A percentile compares a stretch with the other conserved stretches of the same genome.
phyloP scores from a whole-genome alignment of 345 rosid genomes.

The Linum tenue region DNA sequence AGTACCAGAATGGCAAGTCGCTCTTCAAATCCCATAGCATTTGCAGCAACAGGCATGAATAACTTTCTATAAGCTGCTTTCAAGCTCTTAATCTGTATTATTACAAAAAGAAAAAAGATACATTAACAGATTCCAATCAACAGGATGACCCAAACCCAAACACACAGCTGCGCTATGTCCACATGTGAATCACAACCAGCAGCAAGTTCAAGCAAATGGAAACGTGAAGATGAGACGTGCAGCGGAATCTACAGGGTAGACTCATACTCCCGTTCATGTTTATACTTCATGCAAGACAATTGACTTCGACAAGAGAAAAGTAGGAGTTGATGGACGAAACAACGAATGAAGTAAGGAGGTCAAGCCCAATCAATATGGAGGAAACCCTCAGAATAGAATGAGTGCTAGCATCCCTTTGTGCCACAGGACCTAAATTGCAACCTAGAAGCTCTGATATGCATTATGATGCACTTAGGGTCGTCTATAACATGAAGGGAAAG shows the following conservation, averaged over 20 bases:
- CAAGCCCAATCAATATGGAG: background rate
- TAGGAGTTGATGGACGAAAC: background rate
- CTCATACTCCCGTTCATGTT: constrained; percentile 7
- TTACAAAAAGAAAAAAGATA: constrained; percentile 17
- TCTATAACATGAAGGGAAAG: too few relatives aligned
- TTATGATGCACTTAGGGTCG: too few relatives aligned
- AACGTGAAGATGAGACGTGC: background rate
- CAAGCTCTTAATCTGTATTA: constrained; percentile 58
- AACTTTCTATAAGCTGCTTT: constrained; percentile 71
- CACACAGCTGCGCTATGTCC: background rate
- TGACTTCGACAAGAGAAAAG: background rate
- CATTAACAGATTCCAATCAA: constrained; percentile 1
- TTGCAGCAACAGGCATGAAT: constrained; percentile 54
- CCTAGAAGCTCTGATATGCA: background rate
- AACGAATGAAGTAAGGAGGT: background rate
- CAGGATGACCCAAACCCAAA: background rate
- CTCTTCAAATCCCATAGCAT: constrained; percentile 44
- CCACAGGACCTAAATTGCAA: too few relatives aligned
- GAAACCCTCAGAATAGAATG: background rate
- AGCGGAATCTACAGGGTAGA: background rate
- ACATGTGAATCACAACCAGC: background rate
- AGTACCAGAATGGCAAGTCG: constrained; percentile 75
- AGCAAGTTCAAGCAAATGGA: background rate
- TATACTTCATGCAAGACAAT: background rate
- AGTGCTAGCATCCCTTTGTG: background rate